Conservation (phyloP, 768 basidiomycete species). For the Pleurotus cornucopiae region DNA sequence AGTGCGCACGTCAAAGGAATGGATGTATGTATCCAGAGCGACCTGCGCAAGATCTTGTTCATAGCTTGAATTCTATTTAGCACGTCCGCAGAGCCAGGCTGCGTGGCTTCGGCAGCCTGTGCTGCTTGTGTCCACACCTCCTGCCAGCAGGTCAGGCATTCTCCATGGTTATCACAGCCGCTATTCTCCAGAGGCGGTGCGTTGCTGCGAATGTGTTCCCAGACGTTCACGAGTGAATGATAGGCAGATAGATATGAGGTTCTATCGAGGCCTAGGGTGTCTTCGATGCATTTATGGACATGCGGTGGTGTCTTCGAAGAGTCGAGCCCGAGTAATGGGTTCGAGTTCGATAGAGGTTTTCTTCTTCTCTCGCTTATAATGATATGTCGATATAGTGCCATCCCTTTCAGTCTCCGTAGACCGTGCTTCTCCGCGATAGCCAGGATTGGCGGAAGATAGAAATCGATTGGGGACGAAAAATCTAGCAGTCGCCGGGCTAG, state of each 20-base stretch:
- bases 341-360: background rate
- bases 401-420: slow-evolving; percentile 38
- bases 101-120: slow-evolving; percentile 40
- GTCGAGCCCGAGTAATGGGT: background rate
- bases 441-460: slow-evolving; percentile 43
- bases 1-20: slow-evolving; percentile 40
- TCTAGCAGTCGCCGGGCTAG: slow-evolving; percentile 29
- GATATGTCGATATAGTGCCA: slow-evolving; percentile 49
- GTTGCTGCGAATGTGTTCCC: slow-evolving; percentile 45
- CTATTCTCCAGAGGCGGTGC: slow-evolving; percentile 38
- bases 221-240: slow-evolving; percentile 46
- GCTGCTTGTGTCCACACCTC: slow-evolving; percentile 48
- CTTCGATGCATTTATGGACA: background rate
- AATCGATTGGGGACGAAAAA: slow-evolving; percentile 49
- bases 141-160: slow-evolving; percentile 49
- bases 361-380: slow-evolving; percentile 14
- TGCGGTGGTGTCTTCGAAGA: background rate
- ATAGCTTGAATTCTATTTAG: slow-evolving; percentile 49
- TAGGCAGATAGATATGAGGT: slow-evolving; percentile 36
- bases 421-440: slow-evolving; percentile 39
- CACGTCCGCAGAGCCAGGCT: slow-evolving; percentile 48
- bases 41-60: slow-evolving; percentile 34
- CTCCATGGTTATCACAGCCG: slow-evolving; percentile 45
- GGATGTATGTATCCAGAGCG: slow-evolving; percentile 25
- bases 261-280: background rate